Base-by-base conservation (phyloP, 2,329 filamentous ascomycete species). In the Curvularia spicifera region DNA sequence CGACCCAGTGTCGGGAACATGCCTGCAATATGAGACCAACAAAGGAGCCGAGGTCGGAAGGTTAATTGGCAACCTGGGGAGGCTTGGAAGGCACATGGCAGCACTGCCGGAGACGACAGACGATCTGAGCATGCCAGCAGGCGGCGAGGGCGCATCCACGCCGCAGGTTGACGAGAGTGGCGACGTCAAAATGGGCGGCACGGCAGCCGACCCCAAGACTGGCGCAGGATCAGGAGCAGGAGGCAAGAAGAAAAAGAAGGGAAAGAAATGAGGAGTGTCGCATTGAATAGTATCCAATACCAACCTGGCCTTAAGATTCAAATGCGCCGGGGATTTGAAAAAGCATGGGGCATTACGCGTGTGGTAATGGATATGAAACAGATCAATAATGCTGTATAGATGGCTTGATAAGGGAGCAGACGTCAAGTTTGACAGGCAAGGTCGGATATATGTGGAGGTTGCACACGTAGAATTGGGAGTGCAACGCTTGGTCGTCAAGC, bases 41-140 rank as follows among this genome's bases (percentile, higher is more conserved):
- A 96, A 97, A 79, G 91, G 90, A 20, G 91, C 91, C 20, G 94
- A 98, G 79, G 93, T 99, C 9, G 89, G 90, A 24, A 84, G 95
- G 28, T 79, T 99, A 69, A 86, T 99, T 56, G 86, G 87, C 51
- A 86, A 89, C 43, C 78, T 99, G 62, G 93, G 92, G 0, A 84
- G 86, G 56, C 78, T 97, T 66, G 91, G 89, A n/a, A 84, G 87
- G 53, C 79, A 82, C 5, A 86, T 87, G 78, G 85, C 81, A 12
- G 81, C 79, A 12, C 64, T 82, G 59, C 80, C 80, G 8, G 78
- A 80, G 59, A 71, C 73, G 37, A 63, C 68, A 40, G 79, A 80
- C 54, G 78, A 78, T 73, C 44, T 71, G 52, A 71, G 69, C 29
- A 76, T 73, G 66, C 69, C 69, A 6, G 67, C 69, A 9, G 68